Conservation (phyloP, 371 early-diverging fungal genomes). For the Mucor piriformis region DNA sequence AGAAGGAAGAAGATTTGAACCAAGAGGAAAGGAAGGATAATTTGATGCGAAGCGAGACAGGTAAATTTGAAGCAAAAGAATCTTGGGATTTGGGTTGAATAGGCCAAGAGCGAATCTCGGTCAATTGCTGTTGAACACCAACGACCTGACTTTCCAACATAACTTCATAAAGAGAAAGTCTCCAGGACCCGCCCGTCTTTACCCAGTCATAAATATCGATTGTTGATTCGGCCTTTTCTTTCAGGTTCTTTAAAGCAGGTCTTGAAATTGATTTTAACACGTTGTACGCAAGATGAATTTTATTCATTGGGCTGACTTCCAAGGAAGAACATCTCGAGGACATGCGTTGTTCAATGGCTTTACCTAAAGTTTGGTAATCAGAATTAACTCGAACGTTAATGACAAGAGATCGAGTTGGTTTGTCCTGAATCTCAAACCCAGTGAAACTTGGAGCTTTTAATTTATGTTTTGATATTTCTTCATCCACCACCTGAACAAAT, state of each 20-base stretch:
- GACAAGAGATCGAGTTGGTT: conserved; percentile 29
- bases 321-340: conserved; percentile 13
- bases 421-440: conserved; percentile 30
- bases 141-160: conserved; percentile 39
- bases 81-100: conserved; percentile 15
- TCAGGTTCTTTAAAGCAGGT: conserved; percentile 26
- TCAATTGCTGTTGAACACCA: conserved; percentile 36
- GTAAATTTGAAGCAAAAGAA: conserved; percentile 13
- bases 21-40: conserved; percentile 26
- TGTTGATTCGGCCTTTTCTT: conserved; percentile 24
- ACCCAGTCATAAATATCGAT: conserved; percentile 37
- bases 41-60: conserved; percentile 33
- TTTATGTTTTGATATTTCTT: conserved; percentile 13
- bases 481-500: conserved; percentile 16
- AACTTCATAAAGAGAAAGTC: conserved; percentile 31
- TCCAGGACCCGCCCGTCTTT: conserved; percentile 34
- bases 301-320: conserved; percentile 28
- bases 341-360: conserved; percentile 21
- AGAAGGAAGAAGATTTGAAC: conserved; percentile 23
- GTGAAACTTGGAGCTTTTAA: conserved; percentile 28
- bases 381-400: conserved; percentile 24
- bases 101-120: conserved; percentile 27
- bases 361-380: conserved; percentile 19
- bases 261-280: conserved; percentile 25
- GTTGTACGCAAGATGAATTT: conserved; percentile 36